phyloP scores from a whole-genome alignment of 768 basidiomycete genomes.

The Mycena filopes region DNA sequence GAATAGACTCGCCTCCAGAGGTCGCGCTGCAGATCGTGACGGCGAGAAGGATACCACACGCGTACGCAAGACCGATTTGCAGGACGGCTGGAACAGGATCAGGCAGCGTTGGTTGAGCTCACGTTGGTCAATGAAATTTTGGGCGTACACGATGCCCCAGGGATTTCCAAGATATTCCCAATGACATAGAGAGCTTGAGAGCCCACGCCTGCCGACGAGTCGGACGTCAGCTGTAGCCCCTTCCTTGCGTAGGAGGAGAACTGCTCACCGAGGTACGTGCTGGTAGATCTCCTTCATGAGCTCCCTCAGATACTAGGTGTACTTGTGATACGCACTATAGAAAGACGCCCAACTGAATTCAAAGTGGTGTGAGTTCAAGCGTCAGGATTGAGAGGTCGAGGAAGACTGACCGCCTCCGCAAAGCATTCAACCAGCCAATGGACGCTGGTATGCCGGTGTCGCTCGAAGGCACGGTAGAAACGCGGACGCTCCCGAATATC shows the following conservation, averaged over 20 bases:
- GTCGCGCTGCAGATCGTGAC: slow-evolving; percentile 60
- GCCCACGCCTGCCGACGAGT: slow-evolving; percentile 45
- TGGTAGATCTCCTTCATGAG: not conserved
- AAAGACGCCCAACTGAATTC: slow-evolving; percentile 65
- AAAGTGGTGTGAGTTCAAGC: slow-evolving; percentile 3
- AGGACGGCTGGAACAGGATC: slow-evolving; percentile 52
- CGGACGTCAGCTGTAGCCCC: not conserved
- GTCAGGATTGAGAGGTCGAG: slow-evolving; percentile 22
- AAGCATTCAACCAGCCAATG: slow-evolving; percentile 69
- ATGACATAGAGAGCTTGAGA: slow-evolving; percentile 62
- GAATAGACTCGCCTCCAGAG: slow-evolving; percentile 54
- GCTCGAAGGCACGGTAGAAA: slow-evolving; percentile 15
- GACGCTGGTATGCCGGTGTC: slow-evolving; percentile 37
- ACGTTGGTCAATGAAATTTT: too few species aligned
- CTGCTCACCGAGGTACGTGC: slow-evolving; percentile 45
- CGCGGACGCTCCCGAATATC: slow-evolving; percentile 18
- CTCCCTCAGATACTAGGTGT: slow-evolving; percentile 33
- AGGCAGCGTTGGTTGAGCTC: not conserved
- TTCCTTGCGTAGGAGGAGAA: too few species aligned
- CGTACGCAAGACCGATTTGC: slow-evolving; percentile 69
- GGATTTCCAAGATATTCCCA: slow-evolving; percentile 55
- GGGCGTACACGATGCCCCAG: slow-evolving; percentile 63
- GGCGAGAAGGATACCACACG: slow-evolving; percentile 69
- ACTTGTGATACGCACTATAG: slow-evolving; percentile 49
- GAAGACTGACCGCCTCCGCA: slow-evolving; percentile 62